A percentile compares a stretch with the other conserved stretches of the same genome.
These are phyloP conservation scores for Pichia sp. DNA, from an alignment of 1,139 yeast genomes.

Conservation along the genomic window DNA sequence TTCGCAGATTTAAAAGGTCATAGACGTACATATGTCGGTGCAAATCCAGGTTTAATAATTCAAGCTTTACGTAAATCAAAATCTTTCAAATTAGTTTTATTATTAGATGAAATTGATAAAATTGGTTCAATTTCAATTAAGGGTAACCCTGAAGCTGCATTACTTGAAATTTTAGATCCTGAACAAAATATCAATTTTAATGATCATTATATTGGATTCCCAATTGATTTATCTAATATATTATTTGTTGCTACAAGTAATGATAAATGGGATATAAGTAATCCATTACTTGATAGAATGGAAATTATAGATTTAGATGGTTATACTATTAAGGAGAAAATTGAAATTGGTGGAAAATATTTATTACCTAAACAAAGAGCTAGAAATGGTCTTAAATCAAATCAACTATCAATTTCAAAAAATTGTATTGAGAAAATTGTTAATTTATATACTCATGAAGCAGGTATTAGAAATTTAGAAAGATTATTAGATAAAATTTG, in stretches of 20 bases:
- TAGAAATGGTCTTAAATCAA: conserved; percentile 56
- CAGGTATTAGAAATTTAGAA: conserved; percentile 81
- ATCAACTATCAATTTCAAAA: conserved; percentile 32
- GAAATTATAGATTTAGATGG: conserved; percentile 78
- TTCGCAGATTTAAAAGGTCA: conserved; percentile 92
- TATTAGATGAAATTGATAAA: conserved; percentile 86
- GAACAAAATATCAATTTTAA: conserved; percentile 76
- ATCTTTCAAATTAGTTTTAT: conserved; percentile 80
- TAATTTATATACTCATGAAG: conserved; percentile 74
- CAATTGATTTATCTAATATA: conserved; percentile 78
- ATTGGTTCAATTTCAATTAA: conserved; percentile 55
- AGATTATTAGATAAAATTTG: conserved; percentile 67
- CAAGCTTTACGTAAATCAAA: conserved; percentile 75
- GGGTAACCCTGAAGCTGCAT: conserved; percentile 90
- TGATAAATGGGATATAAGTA: conserved; percentile 63
- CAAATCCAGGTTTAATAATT: conserved; percentile 82
- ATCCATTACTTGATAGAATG: conserved; percentile 80
- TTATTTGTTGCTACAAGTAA: conserved; percentile 90
- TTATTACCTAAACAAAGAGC: conserved; percentile 72
- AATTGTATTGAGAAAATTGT: conserved; percentile 53
- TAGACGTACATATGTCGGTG: conserved; percentile 87
- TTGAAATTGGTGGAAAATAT: conserved; percentile 63
- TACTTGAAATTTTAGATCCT: conserved; percentile 84
- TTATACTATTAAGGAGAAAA: conserved; percentile 73
- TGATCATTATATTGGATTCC: conserved; percentile 85